Base-by-base conservation (phyloP, 2,329 filamentous ascomycete genomes). In the Neurospora crassa region DNA sequence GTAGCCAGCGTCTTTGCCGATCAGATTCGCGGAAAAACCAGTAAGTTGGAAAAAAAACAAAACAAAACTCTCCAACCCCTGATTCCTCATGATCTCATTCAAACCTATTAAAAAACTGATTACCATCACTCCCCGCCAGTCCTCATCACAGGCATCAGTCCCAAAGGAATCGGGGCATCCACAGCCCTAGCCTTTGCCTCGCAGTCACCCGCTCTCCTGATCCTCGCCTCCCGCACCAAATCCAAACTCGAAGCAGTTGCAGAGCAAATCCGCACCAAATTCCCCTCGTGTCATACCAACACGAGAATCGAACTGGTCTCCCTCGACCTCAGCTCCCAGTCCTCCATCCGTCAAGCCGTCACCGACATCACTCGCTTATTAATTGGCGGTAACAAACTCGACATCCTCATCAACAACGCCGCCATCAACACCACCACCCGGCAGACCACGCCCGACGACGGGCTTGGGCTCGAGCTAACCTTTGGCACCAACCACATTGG, bases 401-500 rank as follows among this genome's bases (percentile, higher is more conserved):
- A 84, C 74, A 78, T 84, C 3, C 77, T 84, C 10, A 78, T 84
- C 70, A 83, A 83, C 73, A 84, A 84, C 71, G 82, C 82, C 5
- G 83, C 79, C 12, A 76, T 81, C 68, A 79, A 78, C 63, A 72
- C 75, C 8, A 73, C 74, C 0, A 72, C 82, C 80, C 78, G 81
- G 71, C 42, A 79, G 70, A 73, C 79, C 72, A 67, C 78, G 3
- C 72, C 76, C 1, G 80, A 82, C 63, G 81, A 80, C 1, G 3
- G 29, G 29, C 3, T 24, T 24, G 24, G 24, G n/a, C 76, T 81
- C 59, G 81, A 82, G 71, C 68, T 75, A 69, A 75, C 76, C 41
- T 76, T 77, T 2, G 84, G 81, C 8, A 80, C 81, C n/a, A 87
- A 87, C 75, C 82, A 87, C 74, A 74, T 87, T 12, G 82, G 84